These are phyloP conservation scores for Cutaneotrichosporon cutaneum DNA, from an alignment of 1,284 basidiomycete species.

Conservation along the genomic window DNA sequence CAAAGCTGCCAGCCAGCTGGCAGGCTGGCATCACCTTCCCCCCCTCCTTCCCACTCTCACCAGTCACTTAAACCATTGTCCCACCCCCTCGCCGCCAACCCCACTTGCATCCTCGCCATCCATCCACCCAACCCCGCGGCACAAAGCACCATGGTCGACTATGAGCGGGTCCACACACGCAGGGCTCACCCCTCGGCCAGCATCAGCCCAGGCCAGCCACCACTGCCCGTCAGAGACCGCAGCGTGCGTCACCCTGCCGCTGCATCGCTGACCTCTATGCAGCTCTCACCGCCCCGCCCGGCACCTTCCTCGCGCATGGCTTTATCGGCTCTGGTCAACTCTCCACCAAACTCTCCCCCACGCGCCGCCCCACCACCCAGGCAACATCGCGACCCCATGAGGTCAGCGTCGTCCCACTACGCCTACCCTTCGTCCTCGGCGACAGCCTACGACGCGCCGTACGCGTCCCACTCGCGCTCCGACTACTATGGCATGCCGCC, in stretches of 20 bases:
- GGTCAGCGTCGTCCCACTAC: constrained; percentile 9
- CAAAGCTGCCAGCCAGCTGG: background rate
- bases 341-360: constrained; percentile 26
- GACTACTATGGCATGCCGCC: constrained; percentile 22
- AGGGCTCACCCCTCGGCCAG: constrained; percentile 16
- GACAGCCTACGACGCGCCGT: constrained; percentile 7
- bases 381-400: constrained; percentile 5
- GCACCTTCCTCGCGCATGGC: constrained; percentile 38
- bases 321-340: constrained; percentile 44
- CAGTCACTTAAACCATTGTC: background rate
- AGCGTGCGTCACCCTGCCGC: constrained; percentile 10
- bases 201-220: constrained; percentile 19
- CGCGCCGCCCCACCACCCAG: constrained; percentile 6
- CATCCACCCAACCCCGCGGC: background rate
- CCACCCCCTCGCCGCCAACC: background rate
- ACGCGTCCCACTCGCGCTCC: constrained; percentile 5
- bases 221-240: constrained; percentile 12
- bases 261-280: constrained; percentile 1
- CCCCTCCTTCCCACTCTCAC: background rate
- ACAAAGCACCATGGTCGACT: constrained; percentile 16
- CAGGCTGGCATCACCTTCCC: background rate
- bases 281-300: constrained; percentile 28
- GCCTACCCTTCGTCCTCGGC: constrained; percentile 3
- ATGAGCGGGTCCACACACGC: constrained; percentile 14
- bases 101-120: background rate